A percentile compares a stretch with the other conserved stretches of the same genome.
These are phyloP conservation scores for Plasmodium fragile DNA, from an alignment of 169 alveolate species.

Conservation along the genomic window DNA sequence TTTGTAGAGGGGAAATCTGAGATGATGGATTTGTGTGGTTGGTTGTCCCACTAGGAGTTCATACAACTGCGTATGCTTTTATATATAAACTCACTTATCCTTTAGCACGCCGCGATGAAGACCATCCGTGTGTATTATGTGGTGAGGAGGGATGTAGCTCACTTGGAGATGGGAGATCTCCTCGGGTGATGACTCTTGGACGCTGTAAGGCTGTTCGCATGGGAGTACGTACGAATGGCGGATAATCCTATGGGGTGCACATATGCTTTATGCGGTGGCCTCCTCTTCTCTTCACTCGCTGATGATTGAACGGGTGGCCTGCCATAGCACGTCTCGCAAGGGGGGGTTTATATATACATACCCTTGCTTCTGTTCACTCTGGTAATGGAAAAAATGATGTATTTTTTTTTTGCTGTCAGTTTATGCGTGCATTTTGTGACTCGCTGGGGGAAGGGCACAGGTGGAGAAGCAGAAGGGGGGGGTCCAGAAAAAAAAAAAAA, in stretches of 20 bases:
- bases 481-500: background rate
- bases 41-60: background rate
- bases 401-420: background rate
- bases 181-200: background rate
- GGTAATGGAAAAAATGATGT: background rate
- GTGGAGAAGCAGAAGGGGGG: background rate
- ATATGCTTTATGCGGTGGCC: background rate
- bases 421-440: background rate
- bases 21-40: background rate
- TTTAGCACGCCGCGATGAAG: background rate
- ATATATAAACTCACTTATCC: background rate
- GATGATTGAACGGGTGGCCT: background rate
- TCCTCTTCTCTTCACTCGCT: background rate
- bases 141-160: background rate
- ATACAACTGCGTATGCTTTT: background rate
- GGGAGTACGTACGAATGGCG: background rate
- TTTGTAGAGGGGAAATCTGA: background rate
- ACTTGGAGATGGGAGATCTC: background rate
- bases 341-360: background rate
- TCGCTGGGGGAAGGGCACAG: background rate
- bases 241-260: background rate
- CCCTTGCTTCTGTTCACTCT: background rate
- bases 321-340: background rate
- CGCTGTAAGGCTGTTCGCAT: background rate
- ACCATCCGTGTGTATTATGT: background rate